Evolutionary conservation across 164 flowering plant species (phyloP), one percentile per base, ranked within the genome.

Genomic region (Aristolochia fimbriata): DNA sequence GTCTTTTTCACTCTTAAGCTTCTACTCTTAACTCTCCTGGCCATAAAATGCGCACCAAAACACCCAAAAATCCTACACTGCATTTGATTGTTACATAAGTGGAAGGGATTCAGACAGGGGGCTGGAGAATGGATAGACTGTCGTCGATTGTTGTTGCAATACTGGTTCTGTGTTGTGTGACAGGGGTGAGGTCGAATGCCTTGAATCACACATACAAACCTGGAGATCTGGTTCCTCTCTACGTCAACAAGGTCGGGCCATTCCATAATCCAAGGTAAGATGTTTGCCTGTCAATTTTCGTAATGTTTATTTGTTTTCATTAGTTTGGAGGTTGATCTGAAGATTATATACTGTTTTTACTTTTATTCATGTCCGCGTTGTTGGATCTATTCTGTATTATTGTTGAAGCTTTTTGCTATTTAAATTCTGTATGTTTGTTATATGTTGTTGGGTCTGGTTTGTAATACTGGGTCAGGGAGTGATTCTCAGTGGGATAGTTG

Each of bases 171-270:
- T 70, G 59, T 15, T 61, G 47, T 11, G 57, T 53, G 0, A 27
- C 7, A 43, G 68, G 61, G 17, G 81, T 77, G 17, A 70, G 72
- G 66, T 78, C 91, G 1, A 84, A 77, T 56, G 77, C 68, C 22
- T 80, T 81, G 20, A 72, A 81, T 58, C 86, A 85, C 68, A 79
- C 74, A 14, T 85, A 79, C 83, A 83, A 81, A 30, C 63, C 69
- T 9, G 77, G 78, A 5, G 87, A 83, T 51, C 20, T 65, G 15
- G 91, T 85, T 30, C 91, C 87, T 43, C 81, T 85, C 47, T 83
- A 85, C 57, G 87, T 84, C 59, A 83, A 83, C 67, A 85, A 85
- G 68, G 88, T 83, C 51, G 91, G 87, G 6, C 91, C 91, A 5
- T 83, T 85, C 53, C 91, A 80, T 65, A 85, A 74, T 17, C 77